Percentiles rank a stretch among this genome's conserved stretches.
Evolutionary conservation across 305 asterid species (phyloP).

Genomic region (Euphrasia arctica): DNA sequence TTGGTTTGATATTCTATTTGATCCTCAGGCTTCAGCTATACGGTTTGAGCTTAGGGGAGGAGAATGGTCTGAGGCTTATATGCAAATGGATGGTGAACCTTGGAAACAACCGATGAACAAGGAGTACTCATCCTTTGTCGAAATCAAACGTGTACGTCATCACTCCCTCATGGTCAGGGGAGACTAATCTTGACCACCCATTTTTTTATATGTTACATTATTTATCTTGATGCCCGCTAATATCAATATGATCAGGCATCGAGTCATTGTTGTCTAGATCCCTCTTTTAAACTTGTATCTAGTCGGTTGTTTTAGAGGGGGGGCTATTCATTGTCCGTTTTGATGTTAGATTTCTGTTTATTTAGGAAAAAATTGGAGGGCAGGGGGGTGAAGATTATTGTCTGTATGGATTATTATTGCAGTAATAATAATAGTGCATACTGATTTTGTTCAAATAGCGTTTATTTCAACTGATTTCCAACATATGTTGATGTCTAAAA

Average conservation of each 20-base stretch:
- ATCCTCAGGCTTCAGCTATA: conserved; percentile 68
- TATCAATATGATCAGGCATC: conserved; percentile 24
- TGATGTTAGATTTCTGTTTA: conserved; percentile 20
- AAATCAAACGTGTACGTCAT: conserved; percentile 67
- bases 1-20: not conserved
- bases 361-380: not conserved
- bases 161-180: conserved; percentile 74
- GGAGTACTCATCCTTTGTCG: conserved; percentile 76
- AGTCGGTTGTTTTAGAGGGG: conserved; percentile 29
- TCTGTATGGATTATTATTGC: conserved; percentile 6
- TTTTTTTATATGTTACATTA: conserved; percentile 15
- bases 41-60: conserved; percentile 95
- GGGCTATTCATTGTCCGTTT: conserved; percentile 5
- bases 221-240: conserved; percentile 25
- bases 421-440: not conserved
- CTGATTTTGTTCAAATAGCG: conserved; percentile 2
- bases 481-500: not conserved
- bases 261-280: conserved; percentile 34
- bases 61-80: conserved; percentile 85
- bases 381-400: conserved; percentile 18
- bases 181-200: conserved; percentile 30
- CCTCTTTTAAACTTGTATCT: conserved; percentile 30
- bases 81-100: conserved; percentile 99
- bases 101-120: conserved; percentile 89
- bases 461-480: not conserved